phyloP scores from a whole-genome alignment of 2,329 filamentous ascomycete species.

The Stagonosporopsis vannaccii region DNA sequence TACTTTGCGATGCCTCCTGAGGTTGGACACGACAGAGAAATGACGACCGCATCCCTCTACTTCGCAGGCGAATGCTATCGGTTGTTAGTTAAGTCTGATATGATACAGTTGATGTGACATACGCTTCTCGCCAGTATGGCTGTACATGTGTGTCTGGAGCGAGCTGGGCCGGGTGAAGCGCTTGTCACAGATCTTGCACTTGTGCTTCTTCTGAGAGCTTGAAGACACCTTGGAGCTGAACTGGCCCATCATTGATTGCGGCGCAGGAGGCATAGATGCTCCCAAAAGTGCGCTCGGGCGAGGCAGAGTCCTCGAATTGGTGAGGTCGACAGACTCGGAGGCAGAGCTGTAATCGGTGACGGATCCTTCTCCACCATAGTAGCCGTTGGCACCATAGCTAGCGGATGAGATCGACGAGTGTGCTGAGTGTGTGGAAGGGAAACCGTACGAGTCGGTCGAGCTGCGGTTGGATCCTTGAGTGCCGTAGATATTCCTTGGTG shows the following conservation, averaged over 20 bases:
- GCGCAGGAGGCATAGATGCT: constrained; percentile 75
- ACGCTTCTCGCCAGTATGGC: constrained; percentile 98
- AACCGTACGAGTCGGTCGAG: constrained; percentile 88
- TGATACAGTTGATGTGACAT: constrained; percentile 55
- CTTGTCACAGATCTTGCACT: constrained; percentile 99
- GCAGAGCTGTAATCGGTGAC: constrained; percentile 94
- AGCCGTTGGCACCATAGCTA: constrained; percentile 82
- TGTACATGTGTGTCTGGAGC: constrained; percentile 97
- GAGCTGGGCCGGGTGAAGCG: constrained; percentile 94
- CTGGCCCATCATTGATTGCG: constrained; percentile 97
- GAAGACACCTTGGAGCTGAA: constrained; percentile 97
- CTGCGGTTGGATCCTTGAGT: constrained; percentile 68
- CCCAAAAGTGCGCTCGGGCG: constrained; percentile 73
- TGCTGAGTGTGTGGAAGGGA: constrained; percentile 82
- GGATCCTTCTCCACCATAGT: constrained; percentile 78
- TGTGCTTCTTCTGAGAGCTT: constrained; percentile 98
- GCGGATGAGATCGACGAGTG: constrained; percentile 89
- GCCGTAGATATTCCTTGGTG: constrained; percentile 87
- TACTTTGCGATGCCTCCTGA: constrained; percentile 93
- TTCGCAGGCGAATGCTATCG: constrained; percentile 86
- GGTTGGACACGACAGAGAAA: constrained; percentile 96
- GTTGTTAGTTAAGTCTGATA: constrained; percentile 16
- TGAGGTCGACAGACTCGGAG: constrained; percentile 81
- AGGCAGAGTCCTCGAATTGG: constrained; percentile 82
- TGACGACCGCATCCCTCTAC: constrained; percentile 94